phyloP scores from a whole-genome alignment of 495 filamentous ascomycete species.

The Daldinia childiae region DNA sequence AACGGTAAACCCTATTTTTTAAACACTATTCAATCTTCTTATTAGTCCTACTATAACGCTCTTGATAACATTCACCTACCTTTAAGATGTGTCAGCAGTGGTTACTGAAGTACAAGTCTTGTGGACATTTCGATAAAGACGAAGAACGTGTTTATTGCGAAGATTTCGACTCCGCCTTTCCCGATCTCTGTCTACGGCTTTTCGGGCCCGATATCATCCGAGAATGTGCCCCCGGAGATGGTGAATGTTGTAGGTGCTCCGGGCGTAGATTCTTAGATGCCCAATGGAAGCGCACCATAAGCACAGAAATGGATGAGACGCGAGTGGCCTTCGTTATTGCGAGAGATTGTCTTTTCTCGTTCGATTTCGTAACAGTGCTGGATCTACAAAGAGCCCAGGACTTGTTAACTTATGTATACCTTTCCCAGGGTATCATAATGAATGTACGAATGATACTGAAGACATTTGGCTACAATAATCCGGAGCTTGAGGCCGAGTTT shows the following conservation, averaged over 20 bases:
- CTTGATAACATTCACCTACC: no score
- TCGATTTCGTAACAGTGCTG: background rate
- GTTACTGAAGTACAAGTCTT: conserved; percentile 1
- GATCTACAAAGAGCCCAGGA: background rate
- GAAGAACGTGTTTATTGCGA: background rate
- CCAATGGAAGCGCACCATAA: background rate
- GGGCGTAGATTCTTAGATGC: background rate
- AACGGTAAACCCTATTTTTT: no score
- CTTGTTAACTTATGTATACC: background rate
- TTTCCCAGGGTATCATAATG: background rate
- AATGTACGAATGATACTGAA: background rate
- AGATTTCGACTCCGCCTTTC: background rate
- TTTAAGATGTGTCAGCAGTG: conserved; percentile 19
- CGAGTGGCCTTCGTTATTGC: background rate
- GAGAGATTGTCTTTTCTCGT: background rate
- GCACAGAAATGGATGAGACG: background rate
- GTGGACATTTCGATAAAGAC: background rate
- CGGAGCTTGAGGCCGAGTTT: background rate
- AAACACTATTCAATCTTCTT: background rate
- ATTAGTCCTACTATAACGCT: background rate
- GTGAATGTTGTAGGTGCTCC: background rate
- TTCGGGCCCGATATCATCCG: background rate
- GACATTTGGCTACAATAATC: background rate
- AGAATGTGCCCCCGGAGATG: background rate
- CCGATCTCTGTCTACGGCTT: background rate